Percentiles rank a stretch among this genome's conserved stretches.
phyloP scores from a whole-genome alignment of 2,329 filamentous ascomycete genomes.

The Geoglossum cookeanum region DNA sequence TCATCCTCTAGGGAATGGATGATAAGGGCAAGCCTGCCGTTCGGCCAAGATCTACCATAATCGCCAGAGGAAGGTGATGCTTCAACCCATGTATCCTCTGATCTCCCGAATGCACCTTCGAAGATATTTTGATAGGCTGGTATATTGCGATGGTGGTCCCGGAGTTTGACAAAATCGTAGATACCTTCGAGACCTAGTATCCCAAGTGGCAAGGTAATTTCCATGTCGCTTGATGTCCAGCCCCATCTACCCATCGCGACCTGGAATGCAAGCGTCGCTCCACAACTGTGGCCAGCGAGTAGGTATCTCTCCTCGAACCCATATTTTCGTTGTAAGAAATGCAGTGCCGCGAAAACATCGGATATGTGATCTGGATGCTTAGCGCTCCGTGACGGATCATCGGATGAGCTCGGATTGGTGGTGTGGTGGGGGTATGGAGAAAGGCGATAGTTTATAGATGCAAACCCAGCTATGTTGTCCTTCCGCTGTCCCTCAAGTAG shows the following conservation, averaged over 20 bases:
- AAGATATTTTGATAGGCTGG: constrained; percentile 22
- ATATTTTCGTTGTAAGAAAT: constrained; percentile 23
- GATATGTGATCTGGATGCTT: constrained; percentile 26
- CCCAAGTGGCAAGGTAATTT: constrained; percentile 16
- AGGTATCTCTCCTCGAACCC: constrained; percentile 22
- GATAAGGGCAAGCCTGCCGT: constrained; percentile 20
- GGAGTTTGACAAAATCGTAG: constrained; percentile 22
- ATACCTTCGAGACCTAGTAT: constrained; percentile 26
- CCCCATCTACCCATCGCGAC: constrained; percentile 18
- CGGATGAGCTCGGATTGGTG: constrained; percentile 15
- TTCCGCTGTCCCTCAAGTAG: constrained; percentile 13
- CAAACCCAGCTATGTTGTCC: constrained; percentile 20
- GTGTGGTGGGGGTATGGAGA: constrained; percentile 23
- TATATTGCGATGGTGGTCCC: constrained; percentile 17
- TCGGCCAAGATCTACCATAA: constrained; percentile 4
- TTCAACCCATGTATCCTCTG: constrained; percentile 20
- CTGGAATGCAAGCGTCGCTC: constrained; percentile 27
- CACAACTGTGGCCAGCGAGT: constrained; percentile 27
- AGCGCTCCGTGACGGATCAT: constrained; percentile 17
- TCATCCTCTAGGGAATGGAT: constrained; percentile 24
- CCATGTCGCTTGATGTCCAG: constrained; percentile 6
- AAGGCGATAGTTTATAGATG: constrained; percentile 28
- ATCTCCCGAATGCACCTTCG: constrained; percentile 23
- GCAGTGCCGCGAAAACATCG: constrained; percentile 23
- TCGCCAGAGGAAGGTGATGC: constrained; percentile 20